Evolutionary conservation across 139 green algal species (phyloP).

Genomic region (Chlamydomonas applanata): DNA sequence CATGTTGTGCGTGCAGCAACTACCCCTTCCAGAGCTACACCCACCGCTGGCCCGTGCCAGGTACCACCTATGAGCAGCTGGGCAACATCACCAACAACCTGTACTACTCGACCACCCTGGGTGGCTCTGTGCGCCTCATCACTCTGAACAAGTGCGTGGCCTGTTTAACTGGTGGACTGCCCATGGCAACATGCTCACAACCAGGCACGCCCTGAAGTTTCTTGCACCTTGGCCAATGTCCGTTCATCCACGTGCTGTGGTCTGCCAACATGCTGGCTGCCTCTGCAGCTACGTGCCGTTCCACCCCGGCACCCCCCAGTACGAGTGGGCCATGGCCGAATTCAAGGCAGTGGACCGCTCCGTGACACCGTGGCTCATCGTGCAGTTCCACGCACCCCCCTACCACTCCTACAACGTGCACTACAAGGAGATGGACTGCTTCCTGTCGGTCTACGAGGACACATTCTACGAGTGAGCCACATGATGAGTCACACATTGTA

Average conservation of each 20-base stretch:
- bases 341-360: neutral
- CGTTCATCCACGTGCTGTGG: too few species aligned
- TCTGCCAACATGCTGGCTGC: too few species aligned
- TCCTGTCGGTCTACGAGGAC: slow-evolving; percentile 34
- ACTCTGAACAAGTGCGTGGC: slow-evolving; percentile 25
- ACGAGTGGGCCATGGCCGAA: slow-evolving; percentile 8
- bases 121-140: slow-evolving; percentile 16
- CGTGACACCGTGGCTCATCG: slow-evolving; percentile 11
- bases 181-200: too few species aligned
- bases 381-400: neutral
- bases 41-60: slow-evolving; percentile 17
- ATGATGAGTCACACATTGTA: neutral
- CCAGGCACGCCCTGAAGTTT: too few species aligned
- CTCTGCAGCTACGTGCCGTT: slow-evolving; percentile 29
- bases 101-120: slow-evolving; percentile 29
- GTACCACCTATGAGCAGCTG: too few species aligned
- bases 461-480: slow-evolving; percentile 34
- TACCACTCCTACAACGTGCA: slow-evolving; percentile 26
- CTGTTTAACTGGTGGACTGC: too few species aligned
- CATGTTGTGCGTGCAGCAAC: too few species aligned
- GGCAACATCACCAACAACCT: slow-evolving; percentile 21
- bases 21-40: slow-evolving; percentile 40
- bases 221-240: too few species aligned
- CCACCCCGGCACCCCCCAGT: slow-evolving; percentile 19
- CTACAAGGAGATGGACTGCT: slow-evolving; percentile 45